A percentile compares a stretch with the other conserved stretches of the same genome.
Evolutionary conservation across 768 basidiomycete species (phyloP).

Genomic region (Mycena epipterygia): DNA sequence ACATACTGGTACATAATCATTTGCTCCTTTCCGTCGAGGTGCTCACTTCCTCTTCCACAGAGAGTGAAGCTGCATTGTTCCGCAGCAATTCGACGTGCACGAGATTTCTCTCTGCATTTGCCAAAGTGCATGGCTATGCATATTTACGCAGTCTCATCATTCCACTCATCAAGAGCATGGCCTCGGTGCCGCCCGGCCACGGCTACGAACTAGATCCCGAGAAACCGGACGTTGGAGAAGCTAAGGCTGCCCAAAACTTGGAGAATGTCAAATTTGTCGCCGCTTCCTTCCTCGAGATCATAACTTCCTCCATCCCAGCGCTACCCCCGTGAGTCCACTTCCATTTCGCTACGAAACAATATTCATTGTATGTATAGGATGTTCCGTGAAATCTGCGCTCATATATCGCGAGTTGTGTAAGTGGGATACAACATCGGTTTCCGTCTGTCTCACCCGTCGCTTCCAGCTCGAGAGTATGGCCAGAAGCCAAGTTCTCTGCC

Average conservation of each 20-base stretch:
- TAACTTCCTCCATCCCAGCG: conserved; percentile 75
- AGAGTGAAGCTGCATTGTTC: conserved; percentile 86
- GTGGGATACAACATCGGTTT: conserved; percentile 42
- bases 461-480: conserved; percentile 77
- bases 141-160: conserved; percentile 87
- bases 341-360: neutral
- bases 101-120: conserved; percentile 89
- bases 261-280: conserved; percentile 81
- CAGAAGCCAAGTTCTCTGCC: conserved; percentile 84
- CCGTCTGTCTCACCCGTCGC: neutral
- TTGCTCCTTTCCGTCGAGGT: neutral
- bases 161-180: conserved; percentile 84
- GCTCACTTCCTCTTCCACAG: conserved; percentile 56
- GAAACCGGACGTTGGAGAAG: conserved; percentile 58
- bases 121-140: conserved; percentile 90
- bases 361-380: conserved; percentile 64
- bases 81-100: conserved; percentile 90
- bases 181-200: conserved; percentile 76
- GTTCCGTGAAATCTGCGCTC: conserved; percentile 88
- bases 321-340: conserved; percentile 76
- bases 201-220: conserved; percentile 86
- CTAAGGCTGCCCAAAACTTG: conserved; percentile 77
- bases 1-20: conserved; percentile 69
- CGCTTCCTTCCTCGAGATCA: conserved; percentile 79
- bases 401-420: conserved; percentile 85